Evolutionary conservation across 345 rosid genomes (phyloP).

Genomic region (Sapria himalayana): DNA sequence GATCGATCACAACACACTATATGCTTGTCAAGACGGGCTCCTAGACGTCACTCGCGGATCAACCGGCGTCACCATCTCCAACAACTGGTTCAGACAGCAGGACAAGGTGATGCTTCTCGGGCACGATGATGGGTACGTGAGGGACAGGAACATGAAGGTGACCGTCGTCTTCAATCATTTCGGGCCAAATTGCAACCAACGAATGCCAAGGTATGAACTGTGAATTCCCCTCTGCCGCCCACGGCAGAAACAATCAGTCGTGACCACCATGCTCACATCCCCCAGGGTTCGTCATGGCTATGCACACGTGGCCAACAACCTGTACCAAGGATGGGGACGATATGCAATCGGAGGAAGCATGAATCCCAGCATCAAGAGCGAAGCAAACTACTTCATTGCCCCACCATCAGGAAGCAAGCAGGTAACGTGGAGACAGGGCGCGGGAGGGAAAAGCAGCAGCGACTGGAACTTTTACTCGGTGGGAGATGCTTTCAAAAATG

Average conservation of each 20-base stretch:
- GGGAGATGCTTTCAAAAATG: constrained; percentile 31
- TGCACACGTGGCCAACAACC: constrained; percentile 55
- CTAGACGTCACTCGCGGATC: constrained; percentile 49
- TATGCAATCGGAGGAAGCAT: constrained; percentile 78
- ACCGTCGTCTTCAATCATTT: constrained; percentile 57
- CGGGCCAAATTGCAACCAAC: constrained; percentile 67
- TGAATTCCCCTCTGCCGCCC: neutral
- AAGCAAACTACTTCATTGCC: constrained; percentile 50
- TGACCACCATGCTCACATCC: neutral
- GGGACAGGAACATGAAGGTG: constrained; percentile 46
- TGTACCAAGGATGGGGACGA: constrained; percentile 60
- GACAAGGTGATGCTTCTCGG: constrained; percentile 83
- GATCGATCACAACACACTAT: constrained; percentile 63
- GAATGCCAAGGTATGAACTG: constrained; percentile 45
- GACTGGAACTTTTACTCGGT: constrained; percentile 44
- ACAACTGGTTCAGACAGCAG: constrained; percentile 60
- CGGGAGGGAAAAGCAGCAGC: too few relatives aligned
- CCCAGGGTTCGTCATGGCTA: constrained; percentile 48
- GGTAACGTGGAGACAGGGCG: constrained; percentile 37
- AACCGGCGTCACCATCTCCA: constrained; percentile 33
- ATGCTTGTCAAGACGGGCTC: constrained; percentile 40
- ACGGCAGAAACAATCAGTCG: neutral
- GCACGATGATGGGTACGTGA: constrained; percentile 39
- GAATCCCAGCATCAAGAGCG: constrained; percentile 59
- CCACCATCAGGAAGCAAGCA: constrained; percentile 24